Evolutionary conservation across 1,284 basidiomycete genomes (phyloP).

Genomic region (Rhodotorula sp.): DNA sequence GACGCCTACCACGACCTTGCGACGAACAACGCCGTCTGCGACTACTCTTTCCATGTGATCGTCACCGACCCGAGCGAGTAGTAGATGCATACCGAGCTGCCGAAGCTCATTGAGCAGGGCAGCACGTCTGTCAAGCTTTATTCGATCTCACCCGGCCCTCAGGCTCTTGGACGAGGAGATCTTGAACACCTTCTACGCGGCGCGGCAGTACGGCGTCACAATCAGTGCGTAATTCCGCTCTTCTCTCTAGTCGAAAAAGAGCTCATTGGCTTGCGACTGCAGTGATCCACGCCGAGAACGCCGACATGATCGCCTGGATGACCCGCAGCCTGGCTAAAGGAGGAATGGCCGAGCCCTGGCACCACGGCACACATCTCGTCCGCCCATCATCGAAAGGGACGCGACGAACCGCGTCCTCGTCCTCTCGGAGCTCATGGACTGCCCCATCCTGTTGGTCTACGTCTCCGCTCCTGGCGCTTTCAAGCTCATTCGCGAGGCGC

Average conservation of each 20-base stretch:
- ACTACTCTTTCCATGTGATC: conserved; percentile 44
- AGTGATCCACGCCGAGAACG: conserved; percentile 46
- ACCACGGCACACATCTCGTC: conserved; percentile 42
- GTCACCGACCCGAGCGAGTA: conserved; percentile 43
- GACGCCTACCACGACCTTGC: conserved; percentile 44
- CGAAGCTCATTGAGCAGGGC: conserved; percentile 41
- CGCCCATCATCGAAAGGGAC: conserved; percentile 43
- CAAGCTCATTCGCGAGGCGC: conserved; percentile 41
- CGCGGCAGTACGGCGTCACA: conserved; percentile 42
- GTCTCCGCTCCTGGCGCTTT: conserved; percentile 42
- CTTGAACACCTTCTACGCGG: conserved; percentile 42
- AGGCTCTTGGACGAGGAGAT: conserved; percentile 42
- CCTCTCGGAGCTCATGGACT: conserved; percentile 42
- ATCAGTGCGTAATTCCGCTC: conserved; percentile 20
- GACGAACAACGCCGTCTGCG: conserved; percentile 40
- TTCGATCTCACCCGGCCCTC: conserved; percentile 43
- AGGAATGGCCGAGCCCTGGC: conserved; percentile 42
- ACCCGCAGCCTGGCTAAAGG: conserved; percentile 32
- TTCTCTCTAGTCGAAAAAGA: too few relatives aligned
- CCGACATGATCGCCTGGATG: conserved; percentile 45
- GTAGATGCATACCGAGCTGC: conserved; percentile 41
- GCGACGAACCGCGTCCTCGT: conserved; percentile 45
- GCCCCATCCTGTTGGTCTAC: conserved; percentile 45
- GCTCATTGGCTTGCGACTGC: not conserved
- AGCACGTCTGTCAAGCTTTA: conserved; percentile 45